These are phyloP conservation scores for Ceratobasidium sp. DNA, from an alignment of 1,284 basidiomycete genomes.

Conservation along the genomic window DNA sequence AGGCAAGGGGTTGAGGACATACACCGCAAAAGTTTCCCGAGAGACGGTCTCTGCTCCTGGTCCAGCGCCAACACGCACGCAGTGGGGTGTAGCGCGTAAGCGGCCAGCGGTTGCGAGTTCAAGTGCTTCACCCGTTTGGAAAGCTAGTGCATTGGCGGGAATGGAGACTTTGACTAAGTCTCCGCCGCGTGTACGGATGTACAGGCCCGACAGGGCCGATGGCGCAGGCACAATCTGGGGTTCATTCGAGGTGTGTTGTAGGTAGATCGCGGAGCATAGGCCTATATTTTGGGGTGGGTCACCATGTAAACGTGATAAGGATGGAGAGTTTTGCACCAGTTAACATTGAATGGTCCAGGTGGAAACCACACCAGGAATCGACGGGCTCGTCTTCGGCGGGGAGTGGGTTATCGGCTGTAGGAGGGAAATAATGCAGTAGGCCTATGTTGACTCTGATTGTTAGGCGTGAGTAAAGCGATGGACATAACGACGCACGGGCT, in stretches of 20 bases:
- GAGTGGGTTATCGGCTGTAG: constrained; percentile 59
- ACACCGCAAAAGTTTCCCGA: constrained; percentile 78
- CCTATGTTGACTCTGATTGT: not conserved
- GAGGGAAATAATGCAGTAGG: constrained; percentile 91
- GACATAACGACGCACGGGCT: constrained; percentile 55
- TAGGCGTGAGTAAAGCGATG: not conserved
- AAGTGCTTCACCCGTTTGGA: constrained; percentile 94
- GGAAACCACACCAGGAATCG: constrained; percentile 75
- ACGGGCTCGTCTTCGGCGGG: constrained; percentile 67
- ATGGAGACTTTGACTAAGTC: constrained; percentile 84
- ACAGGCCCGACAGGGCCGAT: constrained; percentile 82
- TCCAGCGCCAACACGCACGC: constrained; percentile 76
- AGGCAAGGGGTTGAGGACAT: constrained; percentile 45
- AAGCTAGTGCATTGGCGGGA: constrained; percentile 83
- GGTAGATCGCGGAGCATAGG: constrained; percentile 89
- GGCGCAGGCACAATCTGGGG: constrained; percentile 72
- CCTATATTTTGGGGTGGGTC: constrained; percentile 75
- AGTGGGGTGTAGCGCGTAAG: constrained; percentile 90
- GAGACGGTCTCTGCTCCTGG: constrained; percentile 67
- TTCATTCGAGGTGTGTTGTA: constrained; percentile 59
- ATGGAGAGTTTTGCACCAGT: constrained; percentile 15
- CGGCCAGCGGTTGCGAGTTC: constrained; percentile 83
- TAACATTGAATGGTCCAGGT: constrained; percentile 53
- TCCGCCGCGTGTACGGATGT: constrained; percentile 86
- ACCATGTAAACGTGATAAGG: not conserved